Percentiles rank a stretch among this genome's conserved stretches.
Conservation (phyloP, 1,284 basidiomycete genomes). For the Dichomitus squalens region DNA sequence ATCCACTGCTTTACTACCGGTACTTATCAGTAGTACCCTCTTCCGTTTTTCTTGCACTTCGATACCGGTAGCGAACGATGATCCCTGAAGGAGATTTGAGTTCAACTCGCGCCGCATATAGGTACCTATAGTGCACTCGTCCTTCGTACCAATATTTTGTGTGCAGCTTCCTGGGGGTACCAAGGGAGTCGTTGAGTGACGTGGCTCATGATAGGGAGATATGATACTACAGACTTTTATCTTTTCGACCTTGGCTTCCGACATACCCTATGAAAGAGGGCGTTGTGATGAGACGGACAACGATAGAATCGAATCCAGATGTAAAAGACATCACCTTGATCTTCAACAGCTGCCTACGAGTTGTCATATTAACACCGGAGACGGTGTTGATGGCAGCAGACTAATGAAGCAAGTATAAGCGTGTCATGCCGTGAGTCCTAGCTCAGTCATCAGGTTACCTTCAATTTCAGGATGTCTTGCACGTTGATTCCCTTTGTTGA, state of each 20-base stretch:
- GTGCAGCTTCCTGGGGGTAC: constrained; percentile 78
- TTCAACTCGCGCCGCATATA: constrained; percentile 5
- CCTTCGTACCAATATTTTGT: constrained; percentile 72
- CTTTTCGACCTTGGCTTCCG: constrained; percentile 93
- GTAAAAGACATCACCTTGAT: constrained; percentile 69
- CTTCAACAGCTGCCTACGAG: constrained; percentile 83
- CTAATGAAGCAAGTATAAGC: constrained; percentile 37
- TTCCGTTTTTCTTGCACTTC: constrained; percentile 86
- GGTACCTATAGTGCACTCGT: neutral
- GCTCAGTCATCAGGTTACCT: constrained; percentile 46
- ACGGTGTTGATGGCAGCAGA: constrained; percentile 76
- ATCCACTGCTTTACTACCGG: constrained; percentile 91
- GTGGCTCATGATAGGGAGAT: constrained; percentile 2
- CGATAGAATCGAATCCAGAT: neutral
- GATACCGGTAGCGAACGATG: constrained; percentile 87
- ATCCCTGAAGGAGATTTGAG: constrained; percentile 58
- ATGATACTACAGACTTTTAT: constrained; percentile 66
- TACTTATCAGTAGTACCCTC: constrained; percentile 79
- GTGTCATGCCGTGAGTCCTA: neutral
- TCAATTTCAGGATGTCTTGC: constrained; percentile 91
- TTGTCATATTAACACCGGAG: constrained; percentile 84
- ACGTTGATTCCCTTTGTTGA: constrained; percentile 83
- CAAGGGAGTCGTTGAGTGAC: neutral
- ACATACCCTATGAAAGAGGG: constrained; percentile 63
- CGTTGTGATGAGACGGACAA: no score